These are phyloP conservation scores for Luffa acutangula DNA, from an alignment of 306 rosid genomes.

Conservation along the genomic window DNA sequence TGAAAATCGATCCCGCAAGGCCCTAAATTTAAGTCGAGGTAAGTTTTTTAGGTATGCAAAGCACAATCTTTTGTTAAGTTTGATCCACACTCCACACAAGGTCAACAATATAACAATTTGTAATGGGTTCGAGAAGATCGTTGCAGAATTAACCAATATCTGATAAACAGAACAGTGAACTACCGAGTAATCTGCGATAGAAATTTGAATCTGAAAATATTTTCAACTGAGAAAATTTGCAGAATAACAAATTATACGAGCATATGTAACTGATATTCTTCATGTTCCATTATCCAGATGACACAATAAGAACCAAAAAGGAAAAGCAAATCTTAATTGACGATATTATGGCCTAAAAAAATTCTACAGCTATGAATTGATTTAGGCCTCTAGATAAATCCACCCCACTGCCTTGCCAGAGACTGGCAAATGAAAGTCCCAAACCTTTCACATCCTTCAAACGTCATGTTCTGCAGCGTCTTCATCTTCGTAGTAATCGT, in stretches of 20 bases:
- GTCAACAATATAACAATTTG: too few species aligned
- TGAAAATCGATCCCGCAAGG: not conserved
- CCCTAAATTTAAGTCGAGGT: not conserved
- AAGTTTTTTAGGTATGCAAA: not conserved
- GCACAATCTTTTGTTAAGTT: not conserved
- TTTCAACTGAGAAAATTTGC: not conserved
- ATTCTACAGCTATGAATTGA: constrained; percentile 3
- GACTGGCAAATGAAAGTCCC: not conserved
- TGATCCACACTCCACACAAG: too few species aligned
- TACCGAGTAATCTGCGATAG: not conserved
- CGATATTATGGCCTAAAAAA: constrained; percentile 15
- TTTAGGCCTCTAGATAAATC: not conserved
- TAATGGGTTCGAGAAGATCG: too few species aligned
- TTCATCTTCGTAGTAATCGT: constrained; percentile 37
- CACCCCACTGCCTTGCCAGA: not conserved
- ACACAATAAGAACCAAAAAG: constrained; percentile 17
- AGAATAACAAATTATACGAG: constrained; percentile 1
- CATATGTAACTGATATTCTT: constrained; percentile 7
- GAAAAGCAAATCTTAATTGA: not conserved
- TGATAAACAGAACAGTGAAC: not conserved
- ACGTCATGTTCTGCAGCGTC: constrained; percentile 8
- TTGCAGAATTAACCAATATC: too few species aligned
- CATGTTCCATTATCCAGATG: constrained; percentile 6
- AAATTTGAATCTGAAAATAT: not conserved
- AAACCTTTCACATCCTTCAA: not conserved